Evolutionary conservation across 2,329 filamentous ascomycete species (phyloP), one percentile per base, ranked within the genome.

Genomic region (Fusarium annulatum): DNA sequence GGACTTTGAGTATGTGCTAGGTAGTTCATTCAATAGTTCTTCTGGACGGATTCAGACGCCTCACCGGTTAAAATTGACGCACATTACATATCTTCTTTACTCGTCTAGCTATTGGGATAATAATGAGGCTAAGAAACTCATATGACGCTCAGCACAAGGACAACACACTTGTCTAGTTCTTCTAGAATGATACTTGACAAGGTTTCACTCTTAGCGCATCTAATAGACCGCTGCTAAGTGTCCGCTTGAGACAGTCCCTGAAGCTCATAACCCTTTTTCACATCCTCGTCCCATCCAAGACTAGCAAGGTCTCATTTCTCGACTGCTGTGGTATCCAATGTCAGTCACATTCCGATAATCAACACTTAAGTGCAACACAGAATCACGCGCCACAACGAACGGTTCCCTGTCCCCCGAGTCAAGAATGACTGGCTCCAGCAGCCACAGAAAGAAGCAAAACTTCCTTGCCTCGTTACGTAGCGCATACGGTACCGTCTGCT

Each of bases 301-400:
- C 42, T 58, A 48, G 39, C 28, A 70, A n/a, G 28, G 59, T 69
- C 59, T 70, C 66, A 65, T 55, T 43, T 55, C 16, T 41, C 67
- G 46, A 59, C 52, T 64, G 52, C 41, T 65, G 66, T 69, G 42
- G 34, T 38, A 69, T 65, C 30, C 58, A 59, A 53, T 65, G 66
- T 55, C 45, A 53, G 59, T 74, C 64, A 74, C 71, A 74, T 74
- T 74, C 71, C 71, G 41, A 49, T 28, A 23, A 34, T 41, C n/a
- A 69, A 55, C 39, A 39, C 59, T 46, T 46, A 68, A 45, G 58
- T 63, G 49, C 51, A 45, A 63, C 63, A 42, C 28, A 42, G 57
- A 65, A 56, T 46, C 43, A 64, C 55, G 52, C 56, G 56, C 71
- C 63, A 72, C 67, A 72, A 52, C 55, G 45, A 55, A 64, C 59